Percentiles rank a stretch among this genome's conserved stretches.
Evolutionary conservation across 2,329 filamentous ascomycete genomes (phyloP).

Genomic region (Emydomyces testavorans): DNA sequence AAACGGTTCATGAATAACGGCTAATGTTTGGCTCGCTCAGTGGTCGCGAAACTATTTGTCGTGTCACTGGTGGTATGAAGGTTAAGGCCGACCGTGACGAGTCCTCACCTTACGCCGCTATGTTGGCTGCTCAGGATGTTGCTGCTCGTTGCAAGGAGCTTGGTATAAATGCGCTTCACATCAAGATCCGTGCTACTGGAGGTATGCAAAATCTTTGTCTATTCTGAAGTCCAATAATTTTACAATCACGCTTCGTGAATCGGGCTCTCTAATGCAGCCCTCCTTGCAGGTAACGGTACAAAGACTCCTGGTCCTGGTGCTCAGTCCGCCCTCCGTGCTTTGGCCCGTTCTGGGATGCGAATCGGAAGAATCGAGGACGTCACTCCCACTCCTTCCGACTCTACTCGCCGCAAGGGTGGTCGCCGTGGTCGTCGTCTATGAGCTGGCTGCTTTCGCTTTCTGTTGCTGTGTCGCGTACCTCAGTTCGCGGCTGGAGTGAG

Average conservation of each 20-base stretch:
- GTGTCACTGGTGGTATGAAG: slow-evolving; percentile 99
- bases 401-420: slow-evolving; percentile 99
- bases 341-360: slow-evolving; percentile 98
- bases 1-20: background rate
- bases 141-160: slow-evolving; percentile 80
- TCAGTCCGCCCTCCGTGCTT: slow-evolving; percentile 95
- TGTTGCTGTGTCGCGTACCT: slow-evolving; percentile 6
- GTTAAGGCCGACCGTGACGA: slow-evolving; percentile 99
- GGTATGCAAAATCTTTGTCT: too few species aligned
- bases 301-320: slow-evolving; percentile 99
- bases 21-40: slow-evolving; percentile 54
- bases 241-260: background rate
- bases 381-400: slow-evolving; percentile 97
- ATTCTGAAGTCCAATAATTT: too few species aligned
- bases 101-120: slow-evolving; percentile 98
- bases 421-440: slow-evolving; percentile 99
- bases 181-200: slow-evolving; percentile 99
- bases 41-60: slow-evolving; percentile 99
- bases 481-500: slow-evolving; percentile 19
- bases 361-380: slow-evolving; percentile 99
- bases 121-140: slow-evolving; percentile 99
- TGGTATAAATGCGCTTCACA: slow-evolving; percentile 91
- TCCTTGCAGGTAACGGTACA: slow-evolving; percentile 72
- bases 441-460: slow-evolving; percentile 30
- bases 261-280: slow-evolving; percentile 4